phyloP scores from a whole-genome alignment of 805 yeast genomes.

The Candida alai region DNA sequence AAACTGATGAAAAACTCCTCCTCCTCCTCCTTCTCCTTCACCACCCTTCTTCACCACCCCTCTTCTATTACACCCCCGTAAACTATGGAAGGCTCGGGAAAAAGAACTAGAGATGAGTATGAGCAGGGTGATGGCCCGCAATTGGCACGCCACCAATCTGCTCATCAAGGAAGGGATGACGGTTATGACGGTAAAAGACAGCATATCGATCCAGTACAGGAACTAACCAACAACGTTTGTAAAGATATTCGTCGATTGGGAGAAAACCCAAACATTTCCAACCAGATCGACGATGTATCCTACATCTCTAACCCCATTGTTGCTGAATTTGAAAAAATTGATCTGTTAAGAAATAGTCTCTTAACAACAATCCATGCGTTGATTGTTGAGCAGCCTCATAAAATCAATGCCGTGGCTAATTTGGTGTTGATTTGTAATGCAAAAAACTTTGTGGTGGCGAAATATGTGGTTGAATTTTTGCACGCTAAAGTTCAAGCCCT shows the following conservation, averaged over 20 bases:
- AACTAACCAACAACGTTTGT: conserved; percentile 40
- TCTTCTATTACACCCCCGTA: conserved; percentile 1
- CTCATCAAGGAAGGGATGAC: conserved; percentile 1
- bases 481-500: conserved; percentile 60
- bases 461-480: conserved; percentile 63
- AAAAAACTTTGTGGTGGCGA: conserved; percentile 61
- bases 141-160: conserved; percentile 8
- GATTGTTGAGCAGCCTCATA: conserved; percentile 87
- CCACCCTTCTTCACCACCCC: no score
- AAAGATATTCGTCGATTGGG: conserved; percentile 44
- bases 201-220: conserved; percentile 38
- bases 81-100: conserved; percentile 14
- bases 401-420: conserved; percentile 66
- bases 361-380: conserved; percentile 65
- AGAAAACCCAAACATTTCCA: conserved; percentile 36
- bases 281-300: conserved; percentile 50
- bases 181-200: conserved; percentile 25
- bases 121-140: conserved; percentile 17
- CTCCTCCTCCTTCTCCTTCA: no score
- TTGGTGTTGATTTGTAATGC: conserved; percentile 65
- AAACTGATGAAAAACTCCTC: no score
- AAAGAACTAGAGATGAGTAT: conserved; percentile 30
- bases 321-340: conserved; percentile 61
- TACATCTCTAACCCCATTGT: conserved; percentile 65
- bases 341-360: conserved; percentile 54